Base-by-base conservation (phyloP, 306 rosid species). In the Prunus padus region DNA sequence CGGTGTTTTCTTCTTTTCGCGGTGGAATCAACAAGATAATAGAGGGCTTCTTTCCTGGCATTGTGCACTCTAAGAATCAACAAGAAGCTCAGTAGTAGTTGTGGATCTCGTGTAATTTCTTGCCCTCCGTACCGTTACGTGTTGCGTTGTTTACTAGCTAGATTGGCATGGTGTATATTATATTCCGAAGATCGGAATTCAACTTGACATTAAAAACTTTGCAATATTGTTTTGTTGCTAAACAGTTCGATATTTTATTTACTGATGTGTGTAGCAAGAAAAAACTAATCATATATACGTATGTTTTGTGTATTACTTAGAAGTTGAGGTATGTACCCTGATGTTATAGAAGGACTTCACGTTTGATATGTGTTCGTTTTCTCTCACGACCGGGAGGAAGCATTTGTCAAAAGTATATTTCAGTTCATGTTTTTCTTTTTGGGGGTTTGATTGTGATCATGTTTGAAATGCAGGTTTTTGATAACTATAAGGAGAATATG, bases 401-500 rank as follows among this genome's bases (percentile, higher is more conserved):
- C 42, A 37, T 6, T 37, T 37, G 42, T 37, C 42, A 37, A 6
- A 37, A 19, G 60, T 54, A 3, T 16, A 54, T 47, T 5, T 55
- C 11, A 55, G 51, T 47, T 55, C 66, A 28, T 28, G 66, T 25
- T 60, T 13, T 54, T n/a, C 9, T 8, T 54, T 31, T 33, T 33
- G 8, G 40, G 40, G 25, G 4, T 20, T 22, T 55, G 25, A 20
- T 8, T 60, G 63, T 55, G 61, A 23, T 42, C 20, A 30, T 30
- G 14, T 25, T 30, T n/a, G 56, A 23, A 30, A 45, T 77, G 88
- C 90, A 90, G 96, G 89, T 66, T 81, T 67, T 45, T 64, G 33
- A 73, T 30, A 11, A 37, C 18, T 18, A 44, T 61, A 19, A 13
- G 64, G 22, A 64, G 70, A 28, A 74, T 72, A 93, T 93, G 98